Conservation (phyloP, 805 yeast genomes). For the Metschnikowia santaceciliae region DNA sequence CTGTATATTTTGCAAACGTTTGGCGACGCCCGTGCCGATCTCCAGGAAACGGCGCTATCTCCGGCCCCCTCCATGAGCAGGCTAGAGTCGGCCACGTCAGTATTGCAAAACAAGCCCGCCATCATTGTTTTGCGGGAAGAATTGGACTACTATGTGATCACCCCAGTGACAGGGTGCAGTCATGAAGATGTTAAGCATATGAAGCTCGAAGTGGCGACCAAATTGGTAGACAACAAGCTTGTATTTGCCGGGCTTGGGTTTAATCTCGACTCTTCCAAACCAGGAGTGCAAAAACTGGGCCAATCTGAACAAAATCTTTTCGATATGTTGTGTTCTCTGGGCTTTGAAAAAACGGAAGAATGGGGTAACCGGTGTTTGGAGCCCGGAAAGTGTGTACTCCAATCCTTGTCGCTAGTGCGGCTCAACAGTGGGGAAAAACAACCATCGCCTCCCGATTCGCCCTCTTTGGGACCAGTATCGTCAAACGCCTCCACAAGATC, state of each 20-base stretch:
- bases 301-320: slow-evolving; percentile 93
- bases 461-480: slow-evolving; percentile 40
- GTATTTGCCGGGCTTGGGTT: slow-evolving; percentile 82
- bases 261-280: slow-evolving; percentile 24
- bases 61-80: slow-evolving; percentile 28
- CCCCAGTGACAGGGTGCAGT: slow-evolving; percentile 57
- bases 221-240: slow-evolving; percentile 49
- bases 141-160: slow-evolving; percentile 87
- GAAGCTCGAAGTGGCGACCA: slow-evolving; percentile 70
- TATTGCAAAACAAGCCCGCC: slow-evolving; percentile 78
- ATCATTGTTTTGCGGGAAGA: slow-evolving; percentile 92
- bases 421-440: slow-evolving; percentile 36
- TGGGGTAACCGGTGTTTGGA: slow-evolving; percentile 95
- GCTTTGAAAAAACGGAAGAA: slow-evolving; percentile 57
- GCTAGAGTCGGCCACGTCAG: slow-evolving; percentile 46
- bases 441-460: slow-evolving; percentile 41
- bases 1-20: slow-evolving; percentile 75
- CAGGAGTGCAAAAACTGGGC: slow-evolving; percentile 52
- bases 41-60: slow-evolving; percentile 29
- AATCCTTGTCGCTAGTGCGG: slow-evolving; percentile 73
- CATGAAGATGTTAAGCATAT: slow-evolving; percentile 60
- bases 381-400: slow-evolving; percentile 81
- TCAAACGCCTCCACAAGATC: slow-evolving; percentile 35
- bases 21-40: slow-evolving; percentile 61
- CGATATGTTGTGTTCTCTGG: slow-evolving; percentile 92